phyloP scores from a whole-genome alignment of 1,139 yeast genomes.

The Nakaseomyces glabratus region DNA sequence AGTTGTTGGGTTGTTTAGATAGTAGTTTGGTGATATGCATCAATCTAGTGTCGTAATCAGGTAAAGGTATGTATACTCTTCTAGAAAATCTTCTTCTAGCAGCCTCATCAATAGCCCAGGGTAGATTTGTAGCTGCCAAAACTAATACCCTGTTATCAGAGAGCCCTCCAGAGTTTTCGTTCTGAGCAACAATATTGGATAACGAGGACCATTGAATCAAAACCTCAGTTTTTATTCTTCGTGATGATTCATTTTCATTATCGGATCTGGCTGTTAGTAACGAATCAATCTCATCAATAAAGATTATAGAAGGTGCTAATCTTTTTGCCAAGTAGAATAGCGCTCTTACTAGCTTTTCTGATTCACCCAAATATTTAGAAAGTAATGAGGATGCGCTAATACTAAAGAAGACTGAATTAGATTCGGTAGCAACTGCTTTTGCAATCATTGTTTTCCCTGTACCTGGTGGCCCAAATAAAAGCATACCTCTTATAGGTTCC shows the following conservation, averaged over 20 bases:
- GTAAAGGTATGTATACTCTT: constrained; percentile 56
- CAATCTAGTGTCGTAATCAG: constrained; percentile 49
- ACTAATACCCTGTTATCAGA: constrained; percentile 42
- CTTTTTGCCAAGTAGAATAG: constrained; percentile 48
- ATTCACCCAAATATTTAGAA: constrained; percentile 55
- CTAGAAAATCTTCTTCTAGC: constrained; percentile 56
- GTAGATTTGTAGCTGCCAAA: constrained; percentile 55
- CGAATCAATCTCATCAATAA: constrained; percentile 58
- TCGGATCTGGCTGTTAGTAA: constrained; percentile 46
- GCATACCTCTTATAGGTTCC: constrained; percentile 58
- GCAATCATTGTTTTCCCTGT: constrained; percentile 50
- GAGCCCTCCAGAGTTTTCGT: constrained; percentile 16
- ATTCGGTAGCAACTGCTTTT: constrained; percentile 58
- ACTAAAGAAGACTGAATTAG: constrained; percentile 55
- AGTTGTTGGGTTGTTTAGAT: constrained; percentile 29
- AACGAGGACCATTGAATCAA: constrained; percentile 59
- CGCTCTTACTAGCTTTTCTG: constrained; percentile 54
- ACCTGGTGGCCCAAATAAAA: constrained; percentile 53
- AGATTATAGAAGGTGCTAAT: constrained; percentile 38
- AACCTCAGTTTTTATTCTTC: constrained; percentile 56
- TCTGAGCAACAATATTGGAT: constrained; percentile 44
- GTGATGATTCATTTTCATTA: constrained; percentile 40
- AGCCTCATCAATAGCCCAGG: constrained; percentile 64
- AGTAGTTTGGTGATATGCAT: constrained; percentile 44
- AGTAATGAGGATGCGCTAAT: constrained; percentile 54